phyloP scores from a whole-genome alignment of 1,139 yeast genomes.

The Meyerozyma guilliermondii region DNA sequence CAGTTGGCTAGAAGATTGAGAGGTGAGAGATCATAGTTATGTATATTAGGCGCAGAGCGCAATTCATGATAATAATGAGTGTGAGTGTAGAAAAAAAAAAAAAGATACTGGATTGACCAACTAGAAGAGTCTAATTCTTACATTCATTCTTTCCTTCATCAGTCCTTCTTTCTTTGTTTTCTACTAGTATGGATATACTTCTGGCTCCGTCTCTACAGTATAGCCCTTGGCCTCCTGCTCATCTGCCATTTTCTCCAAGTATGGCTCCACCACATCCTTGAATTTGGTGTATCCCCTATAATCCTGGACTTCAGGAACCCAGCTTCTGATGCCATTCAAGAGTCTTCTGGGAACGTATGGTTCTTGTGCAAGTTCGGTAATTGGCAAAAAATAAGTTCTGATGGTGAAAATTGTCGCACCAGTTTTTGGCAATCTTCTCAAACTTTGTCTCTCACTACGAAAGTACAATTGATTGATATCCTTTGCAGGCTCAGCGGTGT shows the following conservation, averaged over 20 bases:
- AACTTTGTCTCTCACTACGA: slow-evolving; percentile 65
- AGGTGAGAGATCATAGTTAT: slow-evolving; percentile 9
- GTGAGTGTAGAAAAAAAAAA: too few relatives aligned
- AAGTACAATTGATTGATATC: slow-evolving; percentile 43
- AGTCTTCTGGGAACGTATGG: slow-evolving; percentile 58
- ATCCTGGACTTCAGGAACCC: slow-evolving; percentile 55
- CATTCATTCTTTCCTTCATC: too few relatives aligned
- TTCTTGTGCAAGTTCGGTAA: slow-evolving; percentile 48
- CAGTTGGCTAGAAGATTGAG: slow-evolving; percentile 52
- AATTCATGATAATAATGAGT: not conserved
- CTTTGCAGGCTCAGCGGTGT: slow-evolving; percentile 49
- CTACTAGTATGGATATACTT: slow-evolving; percentile 35
- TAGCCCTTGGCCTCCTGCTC: slow-evolving; percentile 45
- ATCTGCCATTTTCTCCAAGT: slow-evolving; percentile 43
- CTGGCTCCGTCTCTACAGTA: slow-evolving; percentile 32
- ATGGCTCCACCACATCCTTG: slow-evolving; percentile 50
- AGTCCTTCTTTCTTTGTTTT: not conserved
- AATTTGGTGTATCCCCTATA: slow-evolving; percentile 56
- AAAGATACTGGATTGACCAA: too few relatives aligned
- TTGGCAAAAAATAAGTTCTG: slow-evolving; percentile 57
- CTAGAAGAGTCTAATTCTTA: too few relatives aligned
- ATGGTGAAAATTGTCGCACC: slow-evolving; percentile 60
- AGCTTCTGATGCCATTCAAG: slow-evolving; percentile 51
- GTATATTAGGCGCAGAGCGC: slow-evolving; percentile 2
- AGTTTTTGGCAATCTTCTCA: slow-evolving; percentile 59